Conservation (phyloP, 805 yeast genomes). For the Blastobotrys muscicola region DNA sequence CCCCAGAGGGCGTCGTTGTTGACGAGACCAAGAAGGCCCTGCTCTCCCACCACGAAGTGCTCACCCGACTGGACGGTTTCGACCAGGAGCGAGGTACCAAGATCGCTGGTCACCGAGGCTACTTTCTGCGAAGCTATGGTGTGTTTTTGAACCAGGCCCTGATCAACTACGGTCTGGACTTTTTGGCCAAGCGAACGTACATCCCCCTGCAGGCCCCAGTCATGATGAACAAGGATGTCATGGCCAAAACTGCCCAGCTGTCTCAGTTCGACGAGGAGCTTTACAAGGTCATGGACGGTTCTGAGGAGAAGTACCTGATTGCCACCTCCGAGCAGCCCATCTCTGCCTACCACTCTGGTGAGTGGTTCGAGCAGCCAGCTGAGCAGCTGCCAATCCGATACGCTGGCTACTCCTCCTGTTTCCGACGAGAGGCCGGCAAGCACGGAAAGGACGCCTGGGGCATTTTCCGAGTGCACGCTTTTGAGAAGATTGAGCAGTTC, state of each 20-base stretch:
- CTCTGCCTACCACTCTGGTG: slow-evolving; percentile 92
- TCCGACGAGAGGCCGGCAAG: slow-evolving; percentile 98
- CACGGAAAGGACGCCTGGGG: slow-evolving; percentile 99
- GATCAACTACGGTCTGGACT: slow-evolving; percentile 88
- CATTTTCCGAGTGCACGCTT: slow-evolving; percentile 96
- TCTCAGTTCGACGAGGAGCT: slow-evolving; percentile 97
- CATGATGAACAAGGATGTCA: slow-evolving; percentile 98
- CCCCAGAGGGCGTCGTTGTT: slow-evolving; percentile 60
- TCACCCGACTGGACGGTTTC: slow-evolving; percentile 91
- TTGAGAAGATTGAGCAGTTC: slow-evolving; percentile 97
- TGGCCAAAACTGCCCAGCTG: slow-evolving; percentile 98
- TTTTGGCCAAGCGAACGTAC: slow-evolving; percentile 71
- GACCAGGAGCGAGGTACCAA: slow-evolving; percentile 98
- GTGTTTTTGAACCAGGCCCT: slow-evolving; percentile 97
- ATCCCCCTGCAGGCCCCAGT: slow-evolving; percentile 95
- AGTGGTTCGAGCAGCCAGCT: slow-evolving; percentile 96
- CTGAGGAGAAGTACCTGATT: slow-evolving; percentile 92
- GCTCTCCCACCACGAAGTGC: slow-evolving; percentile 90
- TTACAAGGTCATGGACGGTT: slow-evolving; percentile 94
- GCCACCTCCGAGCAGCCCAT: slow-evolving; percentile 99
- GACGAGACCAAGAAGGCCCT: slow-evolving; percentile 68
- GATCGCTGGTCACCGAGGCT: slow-evolving; percentile 97
- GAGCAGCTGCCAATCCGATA: slow-evolving; percentile 95
- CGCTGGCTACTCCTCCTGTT: slow-evolving; percentile 97
- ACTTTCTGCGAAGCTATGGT: slow-evolving; percentile 89